phyloP scores from a whole-genome alignment of 2,329 filamentous ascomycete species.

The Emergomyces orientalis region DNA sequence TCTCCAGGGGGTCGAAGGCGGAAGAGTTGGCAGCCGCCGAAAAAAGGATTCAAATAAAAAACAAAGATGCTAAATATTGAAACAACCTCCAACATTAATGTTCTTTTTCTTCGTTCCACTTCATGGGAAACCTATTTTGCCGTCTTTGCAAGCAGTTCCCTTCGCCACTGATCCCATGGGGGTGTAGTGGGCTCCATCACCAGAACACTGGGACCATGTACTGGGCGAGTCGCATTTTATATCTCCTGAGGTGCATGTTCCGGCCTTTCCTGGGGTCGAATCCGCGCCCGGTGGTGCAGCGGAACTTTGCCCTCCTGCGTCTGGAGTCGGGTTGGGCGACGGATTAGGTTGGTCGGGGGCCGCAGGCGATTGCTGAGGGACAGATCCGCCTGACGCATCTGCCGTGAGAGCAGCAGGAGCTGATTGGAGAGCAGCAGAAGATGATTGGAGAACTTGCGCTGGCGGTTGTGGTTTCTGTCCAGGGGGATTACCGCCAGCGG shows the following conservation, averaged over 20 bases:
- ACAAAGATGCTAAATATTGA: neutral
- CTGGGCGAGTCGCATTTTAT: conserved; percentile 12
- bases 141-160: conserved; percentile 10
- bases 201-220: conserved; percentile 12
- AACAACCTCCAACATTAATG: neutral
- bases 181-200: conserved; percentile 6
- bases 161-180: conserved; percentile 12
- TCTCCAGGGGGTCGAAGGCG: neutral
- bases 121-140: neutral
- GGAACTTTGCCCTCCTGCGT: neutral
- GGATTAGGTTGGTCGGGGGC: neutral
- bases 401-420: neutral
- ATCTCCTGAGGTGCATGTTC: conserved; percentile 8
- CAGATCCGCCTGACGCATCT: neutral
- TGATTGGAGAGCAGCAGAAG: neutral
- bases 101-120: neutral
- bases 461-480: neutral
- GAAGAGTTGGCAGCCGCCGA: neutral
- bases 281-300: neutral
- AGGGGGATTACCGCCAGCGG: neutral
- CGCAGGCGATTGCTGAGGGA: neutral
- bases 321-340: neutral
- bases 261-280: neutral
- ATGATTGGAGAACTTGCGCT: neutral
- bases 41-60: neutral